Conservation (phyloP, 257 asterid species). For the Echium plantagineum region DNA sequence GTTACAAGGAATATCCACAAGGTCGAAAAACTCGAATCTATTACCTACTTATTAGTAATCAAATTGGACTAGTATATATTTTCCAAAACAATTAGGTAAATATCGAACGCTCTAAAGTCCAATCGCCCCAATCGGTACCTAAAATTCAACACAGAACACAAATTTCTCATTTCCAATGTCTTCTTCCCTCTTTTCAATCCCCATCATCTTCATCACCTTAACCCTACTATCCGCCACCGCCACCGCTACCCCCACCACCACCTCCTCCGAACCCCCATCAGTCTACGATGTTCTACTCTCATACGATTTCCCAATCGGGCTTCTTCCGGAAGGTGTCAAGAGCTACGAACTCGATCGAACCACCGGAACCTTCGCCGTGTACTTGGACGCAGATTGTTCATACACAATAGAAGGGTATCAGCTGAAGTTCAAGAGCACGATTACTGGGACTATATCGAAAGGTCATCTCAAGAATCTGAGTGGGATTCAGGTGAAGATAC, state of each 20-base stretch:
- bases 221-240: constrained; percentile 12
- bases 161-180: neutral
- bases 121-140: neutral
- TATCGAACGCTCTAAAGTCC: no score
- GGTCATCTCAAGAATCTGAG: constrained; percentile 26
- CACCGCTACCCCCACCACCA: constrained; percentile 7
- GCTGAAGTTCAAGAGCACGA: constrained; percentile 44
- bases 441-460: constrained; percentile 47
- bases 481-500: constrained; percentile 62
- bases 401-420: constrained; percentile 44
- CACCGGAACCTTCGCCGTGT: constrained; percentile 61
- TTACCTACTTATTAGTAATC: no score
- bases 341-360: constrained; percentile 47
- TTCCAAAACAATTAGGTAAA: no score
- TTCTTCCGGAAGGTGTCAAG: constrained; percentile 61
- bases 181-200: neutral
- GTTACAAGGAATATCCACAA: no score
- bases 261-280: constrained; percentile 13
- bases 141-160: neutral
- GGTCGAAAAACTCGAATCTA: no score
- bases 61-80: no score
- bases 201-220: constrained; percentile 14
- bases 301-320: constrained; percentile 63
- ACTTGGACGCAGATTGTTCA: constrained; percentile 37
- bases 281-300: constrained; percentile 41